Conservation (phyloP, 208 protist genomes). For the Leishmania tarentolae region DNA sequence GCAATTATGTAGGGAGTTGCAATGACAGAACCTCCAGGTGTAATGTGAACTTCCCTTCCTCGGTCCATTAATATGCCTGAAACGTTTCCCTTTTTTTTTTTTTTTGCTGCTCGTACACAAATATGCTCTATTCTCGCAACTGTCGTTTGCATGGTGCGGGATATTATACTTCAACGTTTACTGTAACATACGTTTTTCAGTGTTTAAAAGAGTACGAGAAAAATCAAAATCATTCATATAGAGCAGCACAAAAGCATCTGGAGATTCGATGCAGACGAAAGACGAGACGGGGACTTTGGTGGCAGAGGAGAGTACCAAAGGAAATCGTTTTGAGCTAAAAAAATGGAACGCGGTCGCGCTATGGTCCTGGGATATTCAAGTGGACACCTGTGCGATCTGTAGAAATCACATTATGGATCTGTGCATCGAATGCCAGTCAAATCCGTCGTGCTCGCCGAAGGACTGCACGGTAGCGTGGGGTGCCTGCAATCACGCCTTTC, state of each 20-base stretch:
- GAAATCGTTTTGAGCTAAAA: constrained; percentile 90
- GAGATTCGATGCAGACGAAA: constrained; percentile 20
- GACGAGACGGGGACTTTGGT: constrained; percentile 11
- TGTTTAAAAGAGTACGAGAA: neutral
- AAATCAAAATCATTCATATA: neutral
- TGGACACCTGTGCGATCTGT: constrained; percentile 99
- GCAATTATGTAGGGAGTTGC: neutral
- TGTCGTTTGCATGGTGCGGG: neutral
- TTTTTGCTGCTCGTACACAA: neutral
- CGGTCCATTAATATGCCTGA: neutral
- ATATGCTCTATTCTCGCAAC: neutral
- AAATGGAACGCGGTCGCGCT: constrained; percentile 99
- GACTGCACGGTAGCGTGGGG: constrained; percentile 99
- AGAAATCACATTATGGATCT: constrained; percentile 99
- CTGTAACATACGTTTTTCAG: neutral
- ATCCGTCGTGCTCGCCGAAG: constrained; percentile 87
- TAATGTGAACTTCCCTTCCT: neutral
- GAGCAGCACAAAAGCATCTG: neutral
- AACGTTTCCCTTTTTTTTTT: neutral
- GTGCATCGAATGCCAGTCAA: constrained; percentile 98
- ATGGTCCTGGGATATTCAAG: constrained; percentile 98
- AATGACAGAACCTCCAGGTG: neutral
- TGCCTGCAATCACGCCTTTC: constrained; percentile 98
- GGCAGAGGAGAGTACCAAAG: constrained; percentile 21
- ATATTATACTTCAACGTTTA: neutral